Base-by-base conservation (phyloP, 129 eudicot genomes). In the Helichrysum umbraculigerum region DNA sequence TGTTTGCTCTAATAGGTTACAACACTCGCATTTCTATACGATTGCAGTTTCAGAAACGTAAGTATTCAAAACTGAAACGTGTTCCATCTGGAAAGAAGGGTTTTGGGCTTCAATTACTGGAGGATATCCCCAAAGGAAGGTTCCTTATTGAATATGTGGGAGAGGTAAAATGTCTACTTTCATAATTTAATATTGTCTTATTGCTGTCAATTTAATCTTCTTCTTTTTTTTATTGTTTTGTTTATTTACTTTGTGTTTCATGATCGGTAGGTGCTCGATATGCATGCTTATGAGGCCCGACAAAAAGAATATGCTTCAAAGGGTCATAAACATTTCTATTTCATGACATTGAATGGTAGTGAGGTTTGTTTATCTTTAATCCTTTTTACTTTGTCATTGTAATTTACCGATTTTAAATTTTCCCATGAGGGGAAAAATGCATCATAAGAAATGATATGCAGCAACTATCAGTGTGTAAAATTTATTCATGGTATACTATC, bases 131-230 rank as follows among this genome's bases (percentile, higher is more conserved):
- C 47, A 78, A 84, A 83, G 97, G 98, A 76, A 93, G 85, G 81
- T 94, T 94, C 67, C 91, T 94, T 62, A 94, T 94, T 56, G 98
- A 94, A 81, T 94, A 94, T 78, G 96, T 94, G 70, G 98, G 98
- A 34, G 97, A 94, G 98, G 98, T 93, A 81, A 76, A 65, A 80
- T 64, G 65, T 68, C 76, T 9, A 54, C 47, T 65, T 72, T 50
- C 62, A 74, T 72, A 14, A 22, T 16, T 58, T 61, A 19, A 22
- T 21, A 47, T 20, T 80, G 44, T 73, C 10, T 15, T 74, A 5
- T 19, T n/a, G 58, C 17, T 52, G 56, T 67, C 20, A 21, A 52
- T 28, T 66, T 50, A 57, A 21, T 10, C 50, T 39, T n/a, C n/a
- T n/a, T n/a, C n/a, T n/a, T n/a, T n/a, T 28, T 12, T 20, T 15